Base-by-base conservation (phyloP, 192 early-diverging fungal genomes). In the Mortierella hygrophila region DNA sequence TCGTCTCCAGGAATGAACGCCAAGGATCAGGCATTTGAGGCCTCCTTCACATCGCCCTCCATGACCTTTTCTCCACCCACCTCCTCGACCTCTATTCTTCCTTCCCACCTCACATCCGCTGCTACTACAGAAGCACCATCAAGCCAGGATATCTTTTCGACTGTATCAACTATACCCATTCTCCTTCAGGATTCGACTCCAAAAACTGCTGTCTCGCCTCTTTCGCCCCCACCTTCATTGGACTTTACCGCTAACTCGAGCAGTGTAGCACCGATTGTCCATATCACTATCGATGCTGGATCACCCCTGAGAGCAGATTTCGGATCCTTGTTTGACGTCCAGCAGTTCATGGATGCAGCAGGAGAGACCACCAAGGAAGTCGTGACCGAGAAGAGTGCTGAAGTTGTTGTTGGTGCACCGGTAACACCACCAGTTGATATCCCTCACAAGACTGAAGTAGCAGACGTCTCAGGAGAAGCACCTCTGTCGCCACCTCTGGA, bases 401-500 rank as follows among this genome's bases (percentile, higher is more conserved):
- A 52, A 4, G 72, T 65, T 65, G 29, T 32, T 32, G 29, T 32
- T 32, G 60, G 60, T 3, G 60, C 60, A 65, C 60, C 60, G n/a
- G 3, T 13, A 15, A 65, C 29, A 65, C 60, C 60, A 65, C 60
- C 20, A 16, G 42, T 63, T 16, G 79, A 82, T 13, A 44, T 72
- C 29, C 26, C 54, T 35, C 77, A 60, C 40, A 77, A 77, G 75
- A 73, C 38, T 26, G 38, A 6, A 40, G 38, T 6, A 40, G 32
- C 82, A 26, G 55, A 11, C 26, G 60, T 15, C 13, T 70, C 82
- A 18, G 77, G 65, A 49, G 77, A 29, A 49, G 77, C 78, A 11
- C 78, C 83, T 29, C 83, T 80, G 32, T 71, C 73, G 44, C 83
- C 78, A 6, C 72, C 83, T 46, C 70, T 85, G 41, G 83, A 85